Evolutionary conservation across 345 rosid species (phyloP).

Genomic region (Arabidopsis suecica): DNA sequence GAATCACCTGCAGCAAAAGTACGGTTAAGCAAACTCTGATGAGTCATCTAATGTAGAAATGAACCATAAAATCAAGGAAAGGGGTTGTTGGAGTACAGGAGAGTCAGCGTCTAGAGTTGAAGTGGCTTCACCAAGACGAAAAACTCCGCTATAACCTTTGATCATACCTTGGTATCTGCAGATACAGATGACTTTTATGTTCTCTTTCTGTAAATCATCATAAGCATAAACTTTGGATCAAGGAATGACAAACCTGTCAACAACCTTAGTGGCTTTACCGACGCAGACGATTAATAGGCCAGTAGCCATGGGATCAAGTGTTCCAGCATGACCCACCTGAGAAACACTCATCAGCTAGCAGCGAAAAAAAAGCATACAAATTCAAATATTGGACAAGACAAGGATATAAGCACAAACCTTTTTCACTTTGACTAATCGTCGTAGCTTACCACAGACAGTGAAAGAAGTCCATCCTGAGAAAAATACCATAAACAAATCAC

Average conservation of each 20-base stretch:
- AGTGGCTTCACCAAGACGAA: slow-evolving; percentile 97
- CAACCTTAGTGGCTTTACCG: slow-evolving; percentile 92
- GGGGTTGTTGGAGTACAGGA: slow-evolving; percentile 57
- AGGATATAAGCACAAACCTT: slow-evolving; percentile 58
- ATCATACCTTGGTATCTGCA: slow-evolving; percentile 91
- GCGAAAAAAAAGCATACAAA: background rate
- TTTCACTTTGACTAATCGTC: slow-evolving; percentile 83
- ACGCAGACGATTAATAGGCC: slow-evolving; percentile 90
- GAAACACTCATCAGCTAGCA: slow-evolving; percentile 18
- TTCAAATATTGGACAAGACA: slow-evolving; percentile 13
- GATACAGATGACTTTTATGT: background rate
- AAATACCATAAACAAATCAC: slow-evolving; percentile 33
- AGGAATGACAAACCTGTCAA: slow-evolving; percentile 62
- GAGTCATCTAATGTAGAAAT: slow-evolving; percentile 24
- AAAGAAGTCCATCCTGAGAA: slow-evolving; percentile 92
- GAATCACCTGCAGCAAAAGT: slow-evolving; percentile 68
- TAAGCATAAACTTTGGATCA: slow-evolving; percentile 9
- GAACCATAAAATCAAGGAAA: slow-evolving; percentile 25
- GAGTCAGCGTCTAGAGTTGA: slow-evolving; percentile 99
- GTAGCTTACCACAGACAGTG: slow-evolving; percentile 96
- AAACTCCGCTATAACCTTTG: slow-evolving; percentile 91
- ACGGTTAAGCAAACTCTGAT: slow-evolving; percentile 14
- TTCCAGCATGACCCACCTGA: slow-evolving; percentile 98
- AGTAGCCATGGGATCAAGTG: slow-evolving; percentile 99
- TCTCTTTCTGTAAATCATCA: slow-evolving; percentile 19